phyloP scores from a whole-genome alignment of 768 basidiomycete genomes.

The Boletus subcaerulescens region DNA sequence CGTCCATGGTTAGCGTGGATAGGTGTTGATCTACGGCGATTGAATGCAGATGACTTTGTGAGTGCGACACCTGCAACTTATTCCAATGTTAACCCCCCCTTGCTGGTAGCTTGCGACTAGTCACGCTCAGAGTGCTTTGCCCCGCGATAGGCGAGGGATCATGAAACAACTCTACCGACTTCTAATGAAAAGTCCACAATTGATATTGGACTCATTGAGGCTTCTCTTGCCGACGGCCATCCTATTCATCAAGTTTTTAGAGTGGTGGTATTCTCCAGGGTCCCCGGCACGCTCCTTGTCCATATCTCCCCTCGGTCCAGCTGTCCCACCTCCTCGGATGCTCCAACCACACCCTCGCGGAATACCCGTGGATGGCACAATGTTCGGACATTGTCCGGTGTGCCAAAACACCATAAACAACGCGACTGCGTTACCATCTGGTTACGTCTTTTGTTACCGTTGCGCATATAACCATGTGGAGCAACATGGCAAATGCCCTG shows the following conservation, averaged over 20 bases:
- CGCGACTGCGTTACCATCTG: conserved; percentile 86
- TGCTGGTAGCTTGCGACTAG: conserved; percentile 15
- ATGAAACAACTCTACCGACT: conserved; percentile 45
- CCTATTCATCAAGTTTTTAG: conserved; percentile 93
- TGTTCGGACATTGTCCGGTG: conserved; percentile 83
- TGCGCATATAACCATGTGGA: conserved; percentile 85
- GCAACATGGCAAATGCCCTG: conserved; percentile 76
- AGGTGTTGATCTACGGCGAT: conserved; percentile 76
- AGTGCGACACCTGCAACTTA: conserved; percentile 24
- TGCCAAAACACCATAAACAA: conserved; percentile 74
- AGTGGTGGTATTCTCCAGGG: conserved; percentile 98
- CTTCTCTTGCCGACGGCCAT: conserved; percentile 83
- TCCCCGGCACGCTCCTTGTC: conserved; percentile 79
- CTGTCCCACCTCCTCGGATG: conserved; percentile 74
- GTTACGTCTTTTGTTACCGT: conserved; percentile 93
- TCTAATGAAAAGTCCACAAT: conserved; percentile 52
- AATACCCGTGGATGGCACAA: conserved; percentile 55
- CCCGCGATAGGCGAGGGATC: conserved; percentile 35
- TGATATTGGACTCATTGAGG: conserved; percentile 74
- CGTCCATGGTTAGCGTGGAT: conserved; percentile 91
- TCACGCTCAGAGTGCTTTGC: conserved; percentile 12
- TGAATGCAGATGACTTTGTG: conserved; percentile 78
- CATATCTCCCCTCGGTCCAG: conserved; percentile 58
- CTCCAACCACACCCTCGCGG: conserved; percentile 73
- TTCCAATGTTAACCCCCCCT: background rate